phyloP scores from a whole-genome alignment of 768 basidiomycete species.

The Butyriboletus loyo region DNA sequence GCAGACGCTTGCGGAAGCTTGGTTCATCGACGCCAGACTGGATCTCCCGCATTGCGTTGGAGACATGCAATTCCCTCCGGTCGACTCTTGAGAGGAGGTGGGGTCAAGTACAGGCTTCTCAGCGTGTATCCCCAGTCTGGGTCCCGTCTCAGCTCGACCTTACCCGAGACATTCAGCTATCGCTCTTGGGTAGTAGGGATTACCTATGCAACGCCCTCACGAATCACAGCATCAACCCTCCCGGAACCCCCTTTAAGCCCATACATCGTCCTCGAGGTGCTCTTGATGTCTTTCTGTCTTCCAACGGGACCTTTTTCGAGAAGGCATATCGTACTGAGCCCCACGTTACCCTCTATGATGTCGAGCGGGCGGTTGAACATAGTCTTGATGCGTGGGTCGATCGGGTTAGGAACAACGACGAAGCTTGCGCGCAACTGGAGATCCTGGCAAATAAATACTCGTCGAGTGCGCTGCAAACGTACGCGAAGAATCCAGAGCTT shows the following conservation, averaged over 20 bases:
- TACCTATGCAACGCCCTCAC: slow-evolving; percentile 29
- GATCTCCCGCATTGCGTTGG: slow-evolving; percentile 11
- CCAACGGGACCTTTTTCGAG: not conserved
- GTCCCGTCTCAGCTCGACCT: slow-evolving; percentile 24
- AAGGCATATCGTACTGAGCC: not conserved
- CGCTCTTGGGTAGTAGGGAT: slow-evolving; percentile 27
- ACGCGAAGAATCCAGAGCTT: slow-evolving; percentile 36
- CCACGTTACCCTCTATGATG: not conserved
- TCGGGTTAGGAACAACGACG: slow-evolving; percentile 4
- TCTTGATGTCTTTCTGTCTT: not conserved
- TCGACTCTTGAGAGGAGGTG: slow-evolving; percentile 34
- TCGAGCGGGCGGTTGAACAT: slow-evolving; percentile 21
- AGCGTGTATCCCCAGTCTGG: slow-evolving; percentile 7
- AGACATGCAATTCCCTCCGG: slow-evolving; percentile 17
- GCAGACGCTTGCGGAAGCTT: slow-evolving; percentile 38
- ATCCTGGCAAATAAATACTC: slow-evolving; percentile 29
- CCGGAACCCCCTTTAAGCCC: not conserved
- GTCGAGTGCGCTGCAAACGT: slow-evolving; percentile 23
- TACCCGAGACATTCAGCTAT: slow-evolving; percentile 31
- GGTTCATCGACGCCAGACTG: slow-evolving; percentile 12
- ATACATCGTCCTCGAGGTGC: slow-evolving; percentile 4
- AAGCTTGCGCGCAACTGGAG: slow-evolving; percentile 20
- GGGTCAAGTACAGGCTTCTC: slow-evolving; percentile 28
- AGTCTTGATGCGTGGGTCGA: slow-evolving; percentile 35
- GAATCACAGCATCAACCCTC: slow-evolving; percentile 3